A percentile compares a stretch with the other conserved stretches of the same genome.
phyloP scores from a whole-genome alignment of 148 eudicot genomes.

The Mesembryanthemum crystallinum region DNA sequence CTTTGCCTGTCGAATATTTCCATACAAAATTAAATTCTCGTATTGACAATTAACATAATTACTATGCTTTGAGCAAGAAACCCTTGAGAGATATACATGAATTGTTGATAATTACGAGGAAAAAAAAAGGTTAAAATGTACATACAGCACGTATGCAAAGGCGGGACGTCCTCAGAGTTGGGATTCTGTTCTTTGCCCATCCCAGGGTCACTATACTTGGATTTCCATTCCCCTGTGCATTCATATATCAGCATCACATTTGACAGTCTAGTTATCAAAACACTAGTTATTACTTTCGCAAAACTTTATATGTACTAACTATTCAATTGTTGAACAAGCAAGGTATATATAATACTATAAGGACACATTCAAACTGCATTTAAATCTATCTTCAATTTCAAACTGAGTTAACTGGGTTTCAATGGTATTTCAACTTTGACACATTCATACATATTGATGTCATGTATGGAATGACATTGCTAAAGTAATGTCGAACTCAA shows the following conservation, averaged over 20 bases:
- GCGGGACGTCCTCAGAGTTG: conserved; percentile 17
- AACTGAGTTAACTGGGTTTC: neutral
- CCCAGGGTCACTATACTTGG: conserved; percentile 21
- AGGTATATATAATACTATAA: neutral
- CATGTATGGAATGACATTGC: neutral
- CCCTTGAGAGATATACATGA: neutral
- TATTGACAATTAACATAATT: too few species aligned
- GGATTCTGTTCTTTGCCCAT: conserved; percentile 18
- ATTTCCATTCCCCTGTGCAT: conserved; percentile 14
- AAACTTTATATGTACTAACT: neutral
- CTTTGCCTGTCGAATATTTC: conserved; percentile 31
- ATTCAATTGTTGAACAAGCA: neutral
- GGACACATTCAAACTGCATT: neutral
- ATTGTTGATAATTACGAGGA: neutral
- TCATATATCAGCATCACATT: neutral
- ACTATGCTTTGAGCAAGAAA: too few species aligned
- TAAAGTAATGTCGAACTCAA: neutral
- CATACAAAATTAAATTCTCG: too few species aligned
- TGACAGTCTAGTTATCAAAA: neutral
- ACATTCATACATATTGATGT: too few species aligned
- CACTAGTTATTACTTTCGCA: neutral
- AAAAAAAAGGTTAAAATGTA: neutral
- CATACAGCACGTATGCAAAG: conserved; percentile 17
- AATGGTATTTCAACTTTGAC: neutral
- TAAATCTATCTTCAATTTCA: neutral